Evolutionary conservation across 1,284 basidiomycete genomes (phyloP).

Genomic region (Sphaerobolus stellatus): DNA sequence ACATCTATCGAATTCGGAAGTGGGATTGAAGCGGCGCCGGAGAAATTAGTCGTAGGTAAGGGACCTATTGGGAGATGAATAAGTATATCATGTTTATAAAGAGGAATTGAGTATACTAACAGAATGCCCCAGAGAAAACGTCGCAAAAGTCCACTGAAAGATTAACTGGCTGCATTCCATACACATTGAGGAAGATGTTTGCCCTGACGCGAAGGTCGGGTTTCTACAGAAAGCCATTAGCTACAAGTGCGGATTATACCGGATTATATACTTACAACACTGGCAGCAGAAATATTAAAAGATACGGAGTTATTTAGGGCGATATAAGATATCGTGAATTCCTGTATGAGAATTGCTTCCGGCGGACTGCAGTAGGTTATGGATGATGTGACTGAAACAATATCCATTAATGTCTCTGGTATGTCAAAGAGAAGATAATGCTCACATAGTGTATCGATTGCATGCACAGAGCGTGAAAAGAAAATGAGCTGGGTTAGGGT

Average conservation of each 20-base stretch:
- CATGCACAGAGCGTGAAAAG: conserved; percentile 40
- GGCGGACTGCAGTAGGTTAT: conserved; percentile 87
- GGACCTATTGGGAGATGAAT: conserved; percentile 44
- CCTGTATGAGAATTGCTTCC: conserved; percentile 74
- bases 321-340: conserved; percentile 78
- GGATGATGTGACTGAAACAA: conserved; percentile 69
- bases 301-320: conserved; percentile 65
- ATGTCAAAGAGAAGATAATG: conserved; percentile 17
- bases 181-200: conserved; percentile 77
- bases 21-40: conserved; percentile 66
- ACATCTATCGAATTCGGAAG: conserved; percentile 63
- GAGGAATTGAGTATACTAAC: conserved; percentile 84
- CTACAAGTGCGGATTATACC: conserved; percentile 25
- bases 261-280: conserved; percentile 53
- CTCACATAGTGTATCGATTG: conserved; percentile 61
- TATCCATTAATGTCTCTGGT: background rate
- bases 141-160: conserved; percentile 77
- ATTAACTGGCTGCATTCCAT: conserved; percentile 78
- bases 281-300: conserved; percentile 75
- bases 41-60: conserved; percentile 3
- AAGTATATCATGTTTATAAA: conserved; percentile 81
- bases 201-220: conserved; percentile 76
- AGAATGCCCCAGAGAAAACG: conserved; percentile 75
- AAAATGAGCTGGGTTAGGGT: conserved; percentile 32
- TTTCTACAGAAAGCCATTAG: conserved; percentile 45